Conservation (phyloP, 805 yeast genomes). For the Candida manassasensis region DNA sequence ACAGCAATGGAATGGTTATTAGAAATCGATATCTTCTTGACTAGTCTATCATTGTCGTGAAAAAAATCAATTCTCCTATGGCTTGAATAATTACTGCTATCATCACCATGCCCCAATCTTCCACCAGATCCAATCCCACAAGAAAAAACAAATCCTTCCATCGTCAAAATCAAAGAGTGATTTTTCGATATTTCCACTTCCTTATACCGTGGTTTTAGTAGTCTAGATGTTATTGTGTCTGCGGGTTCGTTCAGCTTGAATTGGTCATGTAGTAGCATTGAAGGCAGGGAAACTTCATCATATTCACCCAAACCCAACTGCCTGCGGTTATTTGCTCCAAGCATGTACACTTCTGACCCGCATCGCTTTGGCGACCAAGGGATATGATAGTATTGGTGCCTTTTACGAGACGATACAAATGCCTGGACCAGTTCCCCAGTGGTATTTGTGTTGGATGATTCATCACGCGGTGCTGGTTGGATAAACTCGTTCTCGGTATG, state of each 20-base stretch:
- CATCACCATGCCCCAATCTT: slow-evolving; percentile 57
- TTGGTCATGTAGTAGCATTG: slow-evolving; percentile 29
- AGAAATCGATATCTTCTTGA: slow-evolving; percentile 44
- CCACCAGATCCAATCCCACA: slow-evolving; percentile 72
- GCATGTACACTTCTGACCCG: slow-evolving; percentile 54
- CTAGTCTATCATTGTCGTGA: slow-evolving; percentile 15
- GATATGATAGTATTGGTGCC: background rate
- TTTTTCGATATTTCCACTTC: slow-evolving; percentile 54
- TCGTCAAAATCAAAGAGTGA: slow-evolving; percentile 59
- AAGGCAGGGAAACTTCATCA: slow-evolving; percentile 40
- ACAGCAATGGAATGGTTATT: slow-evolving; percentile 66
- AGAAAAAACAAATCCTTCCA: slow-evolving; percentile 49
- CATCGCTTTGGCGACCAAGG: slow-evolving; percentile 42
- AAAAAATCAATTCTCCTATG: slow-evolving; percentile 42
- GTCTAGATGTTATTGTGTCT: slow-evolving; percentile 9
- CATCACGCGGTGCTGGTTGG: slow-evolving; percentile 1
- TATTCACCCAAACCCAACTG: slow-evolving; percentile 66
- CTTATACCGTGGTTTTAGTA: slow-evolving; percentile 40
- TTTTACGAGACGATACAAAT: background rate
- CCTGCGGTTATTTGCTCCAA: slow-evolving; percentile 60
- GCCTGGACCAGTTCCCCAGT: background rate
- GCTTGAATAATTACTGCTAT: slow-evolving; percentile 32
- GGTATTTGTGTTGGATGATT: background rate
- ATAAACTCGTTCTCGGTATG: background rate
- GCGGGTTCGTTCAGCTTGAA: slow-evolving; percentile 14